Conservation (phyloP, 1,284 basidiomycete genomes). For the Clitocybe nebularis region DNA sequence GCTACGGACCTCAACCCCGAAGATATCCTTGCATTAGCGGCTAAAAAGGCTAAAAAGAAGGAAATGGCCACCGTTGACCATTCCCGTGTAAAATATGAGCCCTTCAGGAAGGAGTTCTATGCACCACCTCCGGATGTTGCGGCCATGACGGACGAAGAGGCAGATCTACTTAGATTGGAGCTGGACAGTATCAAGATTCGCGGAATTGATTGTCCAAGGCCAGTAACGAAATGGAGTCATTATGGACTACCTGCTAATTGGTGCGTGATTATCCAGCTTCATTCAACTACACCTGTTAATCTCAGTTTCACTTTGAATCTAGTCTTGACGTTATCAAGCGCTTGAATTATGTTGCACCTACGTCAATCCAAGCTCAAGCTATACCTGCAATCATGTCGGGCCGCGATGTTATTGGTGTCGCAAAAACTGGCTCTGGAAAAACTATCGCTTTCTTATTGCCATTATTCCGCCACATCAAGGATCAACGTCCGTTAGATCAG, state of each 20-base stretch:
- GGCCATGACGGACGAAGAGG: conserved; percentile 93
- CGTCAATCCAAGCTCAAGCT: conserved; percentile 96
- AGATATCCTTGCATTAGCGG: conserved; percentile 90
- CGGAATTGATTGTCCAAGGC: conserved; percentile 91
- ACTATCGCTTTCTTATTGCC: conserved; percentile 96
- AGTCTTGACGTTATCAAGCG: conserved; percentile 92
- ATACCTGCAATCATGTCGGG: conserved; percentile 99
- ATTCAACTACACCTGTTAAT: conserved; percentile 5
- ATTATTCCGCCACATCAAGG: conserved; percentile 97
- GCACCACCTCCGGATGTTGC: conserved; percentile 87
- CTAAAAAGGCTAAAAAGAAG: conserved; percentile 96
- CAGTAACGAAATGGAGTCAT: conserved; percentile 98
- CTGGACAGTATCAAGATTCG: conserved; percentile 98
- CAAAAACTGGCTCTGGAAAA: conserved; percentile 97
- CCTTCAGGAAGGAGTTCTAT: conserved; percentile 98
- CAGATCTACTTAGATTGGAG: conserved; percentile 87
- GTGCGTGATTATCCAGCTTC: conserved; percentile 41
- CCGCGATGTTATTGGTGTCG: conserved; percentile 98
- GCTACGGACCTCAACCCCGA: conserved; percentile 83
- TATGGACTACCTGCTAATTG: conserved; percentile 91
- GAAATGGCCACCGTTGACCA: conserved; percentile 93
- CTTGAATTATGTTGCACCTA: conserved; percentile 84
- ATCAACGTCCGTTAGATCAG: conserved; percentile 89
- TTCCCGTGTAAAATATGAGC: conserved; percentile 83
- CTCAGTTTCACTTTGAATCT: conserved; percentile 11